Conservation (phyloP, 441 rosid genomes). For the Syzygium malaccense region DNA sequence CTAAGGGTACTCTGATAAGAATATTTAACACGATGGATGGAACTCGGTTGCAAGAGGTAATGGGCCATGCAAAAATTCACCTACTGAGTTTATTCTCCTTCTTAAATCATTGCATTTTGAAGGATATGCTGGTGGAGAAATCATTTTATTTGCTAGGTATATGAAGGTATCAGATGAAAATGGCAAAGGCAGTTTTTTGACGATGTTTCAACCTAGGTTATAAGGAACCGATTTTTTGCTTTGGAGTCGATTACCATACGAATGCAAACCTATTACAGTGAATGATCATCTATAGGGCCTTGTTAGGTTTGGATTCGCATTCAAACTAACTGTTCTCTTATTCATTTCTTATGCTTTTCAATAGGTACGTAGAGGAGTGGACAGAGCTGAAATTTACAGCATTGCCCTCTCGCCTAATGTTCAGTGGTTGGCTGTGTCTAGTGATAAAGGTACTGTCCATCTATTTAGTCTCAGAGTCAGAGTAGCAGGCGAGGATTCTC, state of each 20-base stretch:
- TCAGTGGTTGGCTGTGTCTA: slow-evolving; percentile 87
- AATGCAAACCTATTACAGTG: background rate
- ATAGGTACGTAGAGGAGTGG: slow-evolving; percentile 85
- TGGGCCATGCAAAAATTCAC: background rate
- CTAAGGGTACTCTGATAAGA: slow-evolving; percentile 83
- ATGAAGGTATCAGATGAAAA: background rate
- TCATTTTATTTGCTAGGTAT: background rate
- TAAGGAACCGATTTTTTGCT: background rate
- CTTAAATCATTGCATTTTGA: background rate
- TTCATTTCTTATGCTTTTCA: slow-evolving; percentile 6
- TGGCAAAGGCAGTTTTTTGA: background rate
- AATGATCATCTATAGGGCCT: background rate
- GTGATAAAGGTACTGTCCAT: slow-evolving; percentile 86
- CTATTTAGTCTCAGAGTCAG: slow-evolving; percentile 84
- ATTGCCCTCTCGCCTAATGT: slow-evolving; percentile 67
- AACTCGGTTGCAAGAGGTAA: slow-evolving; percentile 84
- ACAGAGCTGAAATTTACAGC: slow-evolving; percentile 79
- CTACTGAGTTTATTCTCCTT: background rate
- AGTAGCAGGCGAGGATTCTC: slow-evolving; percentile 63
- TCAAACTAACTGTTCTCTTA: background rate
- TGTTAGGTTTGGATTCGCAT: background rate
- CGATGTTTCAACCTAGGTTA: background rate
- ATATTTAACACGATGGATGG: slow-evolving; percentile 98
- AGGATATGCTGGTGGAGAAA: background rate
- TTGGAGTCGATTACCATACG: background rate